Conservation (phyloP, 1,284 basidiomycete species). For the Rhodotorula sp. region DNA sequence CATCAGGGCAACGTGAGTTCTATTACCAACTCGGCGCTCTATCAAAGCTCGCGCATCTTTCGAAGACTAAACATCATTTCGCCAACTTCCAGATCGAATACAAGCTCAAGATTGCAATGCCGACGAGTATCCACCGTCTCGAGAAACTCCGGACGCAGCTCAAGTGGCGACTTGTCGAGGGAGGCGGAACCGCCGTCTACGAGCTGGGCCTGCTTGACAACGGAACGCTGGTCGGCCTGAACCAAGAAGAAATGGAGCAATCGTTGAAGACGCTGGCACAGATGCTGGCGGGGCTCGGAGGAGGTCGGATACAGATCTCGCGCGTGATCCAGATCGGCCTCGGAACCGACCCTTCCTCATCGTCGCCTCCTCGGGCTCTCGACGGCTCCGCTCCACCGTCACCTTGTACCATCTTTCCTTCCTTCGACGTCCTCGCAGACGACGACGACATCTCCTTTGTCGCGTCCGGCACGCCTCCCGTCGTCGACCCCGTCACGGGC, state of each 20-base stretch:
- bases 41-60: too few relatives aligned
- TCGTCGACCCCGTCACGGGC: background rate
- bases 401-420: slow-evolving; percentile 7
- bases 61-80: background rate
- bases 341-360: background rate
- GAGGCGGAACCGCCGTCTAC: slow-evolving; percentile 86
- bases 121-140: slow-evolving; percentile 65
- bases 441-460: slow-evolving; percentile 62
- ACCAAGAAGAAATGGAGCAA: slow-evolving; percentile 68
- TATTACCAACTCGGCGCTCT: accelerated
- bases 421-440: slow-evolving; percentile 45
- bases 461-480: slow-evolving; percentile 37
- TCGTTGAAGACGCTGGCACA: slow-evolving; percentile 77
- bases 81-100: slow-evolving; percentile 61
- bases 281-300: slow-evolving; percentile 90
- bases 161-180: slow-evolving; percentile 89
- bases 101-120: slow-evolving; percentile 73
- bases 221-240: slow-evolving; percentile 77
- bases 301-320: slow-evolving; percentile 24
- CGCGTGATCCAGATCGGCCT: slow-evolving; percentile 29
- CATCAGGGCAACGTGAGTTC: slow-evolving; percentile 24
- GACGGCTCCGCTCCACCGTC: background rate
- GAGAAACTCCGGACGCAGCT: slow-evolving; percentile 78
- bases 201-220: slow-evolving; percentile 84
- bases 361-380: background rate